Evolutionary conservation across 176 grass and related monocot genomes (phyloP).

Genomic region (Poa annua): DNA sequence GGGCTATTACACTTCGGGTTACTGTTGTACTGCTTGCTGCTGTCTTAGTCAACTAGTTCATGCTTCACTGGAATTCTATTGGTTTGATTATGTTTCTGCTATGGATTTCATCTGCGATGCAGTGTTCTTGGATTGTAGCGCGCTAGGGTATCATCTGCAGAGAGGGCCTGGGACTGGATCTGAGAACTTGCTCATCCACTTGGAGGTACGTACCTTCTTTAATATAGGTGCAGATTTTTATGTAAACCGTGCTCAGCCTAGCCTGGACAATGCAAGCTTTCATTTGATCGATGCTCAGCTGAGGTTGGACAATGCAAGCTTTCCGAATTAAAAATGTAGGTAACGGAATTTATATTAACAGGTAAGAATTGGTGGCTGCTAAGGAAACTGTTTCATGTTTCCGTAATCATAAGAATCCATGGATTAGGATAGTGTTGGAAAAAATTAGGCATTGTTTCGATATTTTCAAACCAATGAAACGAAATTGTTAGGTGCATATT

Average conservation of each 20-base stretch:
- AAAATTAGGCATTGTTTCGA: no score
- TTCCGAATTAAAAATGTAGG: no score
- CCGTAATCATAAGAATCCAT: no score
- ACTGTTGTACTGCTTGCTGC: neutral
- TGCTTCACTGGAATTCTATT: neutral
- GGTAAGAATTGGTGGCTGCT: no score
- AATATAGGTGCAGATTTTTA: neutral
- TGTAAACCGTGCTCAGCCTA: neutral
- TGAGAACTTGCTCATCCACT: slow-evolving; percentile 61
- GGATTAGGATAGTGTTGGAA: no score
- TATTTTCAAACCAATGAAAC: no score
- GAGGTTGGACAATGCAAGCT: no score
- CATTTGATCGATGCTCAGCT: neutral
- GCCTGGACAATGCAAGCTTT: neutral
- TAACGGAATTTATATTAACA: no score
- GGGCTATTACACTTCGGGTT: neutral
- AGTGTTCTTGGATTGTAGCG: slow-evolving; percentile 78
- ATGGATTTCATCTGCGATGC: slow-evolving; percentile 9
- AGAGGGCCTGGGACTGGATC: slow-evolving; percentile 54
- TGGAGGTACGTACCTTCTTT: slow-evolving; percentile 51
- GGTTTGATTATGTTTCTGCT: no score
- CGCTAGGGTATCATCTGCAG: slow-evolving; percentile 70
- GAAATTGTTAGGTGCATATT: no score
- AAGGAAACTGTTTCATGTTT: no score
- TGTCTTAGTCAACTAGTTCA: neutral